Evolutionary conservation across 768 basidiomycete species (phyloP), one percentile per base, ranked within the genome.

Genomic region (Boletus sensibilis): DNA sequence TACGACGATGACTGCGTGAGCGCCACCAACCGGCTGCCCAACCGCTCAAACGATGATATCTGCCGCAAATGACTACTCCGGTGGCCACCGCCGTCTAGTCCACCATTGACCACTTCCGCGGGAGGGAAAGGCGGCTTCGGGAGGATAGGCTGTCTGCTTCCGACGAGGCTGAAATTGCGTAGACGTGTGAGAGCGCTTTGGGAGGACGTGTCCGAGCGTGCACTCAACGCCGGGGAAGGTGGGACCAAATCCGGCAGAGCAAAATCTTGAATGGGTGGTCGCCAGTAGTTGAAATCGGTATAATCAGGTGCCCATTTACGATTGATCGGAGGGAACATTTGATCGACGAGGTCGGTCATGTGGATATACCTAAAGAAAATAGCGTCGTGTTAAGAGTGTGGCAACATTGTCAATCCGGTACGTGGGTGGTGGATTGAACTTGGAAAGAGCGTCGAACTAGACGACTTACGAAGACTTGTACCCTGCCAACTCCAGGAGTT

Each of bases 311-410:
- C 82, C 83, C 87, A 88, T 68, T 92, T 92, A 50, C 88, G 84
- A 68, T 94, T 82, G 53, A 98, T 94, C 0, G 96, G 93, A 34
- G 97, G 97, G 78, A 99, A 99, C 87, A 97, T 95, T 74, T 97
- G 95, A 75, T 99, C 95, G 16, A 99, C 97, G n/a, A 99, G 83
- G 71, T 98, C 95, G 9, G 95, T 96, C 93, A 98, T 95, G 68
- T 95, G 92, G 57, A 98, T 98, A 72, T 98, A 98, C 52, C 94
- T 94, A 51, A 11, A 60, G 33, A 44, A 31, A 52, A 33, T 3
- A 10, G 13, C 43, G 14, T 9, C 5, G 3, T 37, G n/a, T 39
- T 6, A 29, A 42, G 51, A 54, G 23, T 27, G 10, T 11, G 23
- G 11, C 1, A 45, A n/a, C n/a, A n/a, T n/a, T 33, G 11, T 20